Base-by-base conservation (phyloP, 1,139 yeast species). In the Sugiyamaella paludigena region DNA sequence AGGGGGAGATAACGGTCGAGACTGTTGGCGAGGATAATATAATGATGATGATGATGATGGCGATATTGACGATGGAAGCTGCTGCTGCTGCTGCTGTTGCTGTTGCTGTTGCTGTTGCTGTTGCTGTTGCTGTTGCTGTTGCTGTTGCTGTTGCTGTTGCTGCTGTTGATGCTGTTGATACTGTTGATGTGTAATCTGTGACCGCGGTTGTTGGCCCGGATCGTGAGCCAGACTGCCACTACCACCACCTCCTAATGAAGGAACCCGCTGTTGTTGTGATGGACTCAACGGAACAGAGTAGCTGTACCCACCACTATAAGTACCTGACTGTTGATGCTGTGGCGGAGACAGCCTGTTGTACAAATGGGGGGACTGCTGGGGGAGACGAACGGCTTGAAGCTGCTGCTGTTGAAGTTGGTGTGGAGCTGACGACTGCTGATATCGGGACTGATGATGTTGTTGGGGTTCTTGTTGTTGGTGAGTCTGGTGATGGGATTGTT, bases 151-250 rank as follows among this genome's bases (percentile, higher is more conserved):
- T 9, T 29, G 29, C 28, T 45, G 50, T 27, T 49, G 50, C 27
- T 36, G 56, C n/a, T 43, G 50, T 19, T 47, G 52, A 19, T 49
- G 48, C 5, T 45, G 54, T 10, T 47, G 52, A 10, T 47, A 55
- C 13, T 27, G 43, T 29, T 40, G 43, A 7, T 36, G 47, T 35
- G 7, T 3, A 15, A 15, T 3, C 16, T 12, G 38, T 35, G 38
- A 16, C 7, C 5, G 16, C 38, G 13, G 7, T 35, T 35, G 38
- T 6, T 12, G 38, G 12, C 13, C 38, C 16, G 15, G 38, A 35
- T 12, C 38, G 24, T 19, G 24, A 19, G 5, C 24, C 5, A 19
- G 24, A 5, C 5, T 19, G 5, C 24, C 24, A 19, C 24, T 19
- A 19, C 24, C 24, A 19, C 5, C 5, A n/a, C 12, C 6, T 5